phyloP scores from a whole-genome alignment of 2,329 filamentous ascomycete species.

The Parasarocladium wereldwijsianum region DNA sequence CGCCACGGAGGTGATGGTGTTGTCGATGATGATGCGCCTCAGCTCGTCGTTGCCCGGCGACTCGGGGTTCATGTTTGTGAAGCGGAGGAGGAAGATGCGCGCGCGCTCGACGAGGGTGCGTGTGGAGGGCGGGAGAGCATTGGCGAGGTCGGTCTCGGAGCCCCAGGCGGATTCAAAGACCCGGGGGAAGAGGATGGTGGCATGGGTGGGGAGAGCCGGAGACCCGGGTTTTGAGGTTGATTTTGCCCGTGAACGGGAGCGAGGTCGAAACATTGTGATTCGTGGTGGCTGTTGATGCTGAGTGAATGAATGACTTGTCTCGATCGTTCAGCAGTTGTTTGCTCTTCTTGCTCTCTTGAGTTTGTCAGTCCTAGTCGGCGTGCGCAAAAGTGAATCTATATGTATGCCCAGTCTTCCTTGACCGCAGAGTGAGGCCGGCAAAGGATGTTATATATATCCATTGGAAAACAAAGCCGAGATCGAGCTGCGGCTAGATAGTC shows the following conservation, averaged over 20 bases:
- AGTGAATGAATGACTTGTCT: not conserved
- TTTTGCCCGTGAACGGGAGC: not conserved
- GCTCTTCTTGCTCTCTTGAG: no score
- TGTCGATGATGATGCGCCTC: conserved; percentile 15
- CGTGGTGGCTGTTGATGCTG: not conserved
- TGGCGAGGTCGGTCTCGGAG: not conserved
- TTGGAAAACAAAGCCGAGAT: no score
- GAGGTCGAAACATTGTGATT: conserved; percentile 2
- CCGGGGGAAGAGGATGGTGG: conserved; percentile 4
- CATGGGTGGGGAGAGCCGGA: conserved; percentile 1
- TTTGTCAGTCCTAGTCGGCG: no score
- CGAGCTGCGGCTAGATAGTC: no score
- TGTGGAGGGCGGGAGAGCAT: not conserved
- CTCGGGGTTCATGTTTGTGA: conserved; percentile 13
- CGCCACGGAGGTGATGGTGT: conserved; percentile 10
- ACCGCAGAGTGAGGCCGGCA: no score
- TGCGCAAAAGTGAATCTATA: no score
- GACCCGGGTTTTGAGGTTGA: no score
- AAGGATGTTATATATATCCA: no score
- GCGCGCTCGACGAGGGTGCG: conserved; percentile 10
- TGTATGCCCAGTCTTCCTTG: no score
- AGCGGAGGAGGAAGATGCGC: conserved; percentile 15
- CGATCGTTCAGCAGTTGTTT: no score
- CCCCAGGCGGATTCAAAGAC: conserved; percentile 6
- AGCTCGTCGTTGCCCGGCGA: conserved; percentile 9